These are phyloP conservation scores for Rhizophagus clarus DNA, from an alignment of 192 early-diverging fungal species.

Conservation along the genomic window DNA sequence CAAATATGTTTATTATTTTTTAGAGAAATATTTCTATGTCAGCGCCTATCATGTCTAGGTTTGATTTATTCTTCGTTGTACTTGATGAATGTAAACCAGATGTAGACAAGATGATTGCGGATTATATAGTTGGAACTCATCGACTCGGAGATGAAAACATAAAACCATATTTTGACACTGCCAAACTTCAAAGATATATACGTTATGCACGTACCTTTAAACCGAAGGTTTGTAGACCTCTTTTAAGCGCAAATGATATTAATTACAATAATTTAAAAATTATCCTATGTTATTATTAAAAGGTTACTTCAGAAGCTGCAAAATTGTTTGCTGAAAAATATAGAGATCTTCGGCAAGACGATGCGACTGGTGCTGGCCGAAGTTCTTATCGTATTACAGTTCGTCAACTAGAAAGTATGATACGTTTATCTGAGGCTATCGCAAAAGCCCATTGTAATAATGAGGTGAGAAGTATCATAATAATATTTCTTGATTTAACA, in stretches of 20 bases:
- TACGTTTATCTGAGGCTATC: conserved; percentile 93
- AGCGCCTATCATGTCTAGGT: conserved; percentile 97
- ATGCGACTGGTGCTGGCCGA: conserved; percentile 67
- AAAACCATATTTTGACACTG: conserved; percentile 69
- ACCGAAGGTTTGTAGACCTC: conserved; percentile 60
- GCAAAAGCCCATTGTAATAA: conserved; percentile 81
- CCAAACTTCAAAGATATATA: conserved; percentile 82
- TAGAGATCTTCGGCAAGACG: conserved; percentile 83
- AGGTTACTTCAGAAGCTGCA: conserved; percentile 76
- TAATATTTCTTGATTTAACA: background rate
- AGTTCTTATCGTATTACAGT: conserved; percentile 94
- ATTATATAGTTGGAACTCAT: conserved; percentile 91
- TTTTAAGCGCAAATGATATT: background rate
- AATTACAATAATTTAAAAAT: background rate
- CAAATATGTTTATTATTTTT: background rate
- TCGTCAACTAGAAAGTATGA: conserved; percentile 94
- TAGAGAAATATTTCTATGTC: conserved; percentile 97
- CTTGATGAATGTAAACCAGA: conserved; percentile 91
- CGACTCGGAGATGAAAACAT: conserved; percentile 66
- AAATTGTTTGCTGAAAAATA: conserved; percentile 81
- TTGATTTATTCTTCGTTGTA: conserved; percentile 97
- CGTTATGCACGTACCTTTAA: conserved; percentile 87
- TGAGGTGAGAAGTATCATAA: conserved; percentile 42
- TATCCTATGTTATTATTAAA: background rate
- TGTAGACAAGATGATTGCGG: conserved; percentile 86